Base-by-base conservation (phyloP, 108 stramenopile species). In the Seminavis robusta region DNA sequence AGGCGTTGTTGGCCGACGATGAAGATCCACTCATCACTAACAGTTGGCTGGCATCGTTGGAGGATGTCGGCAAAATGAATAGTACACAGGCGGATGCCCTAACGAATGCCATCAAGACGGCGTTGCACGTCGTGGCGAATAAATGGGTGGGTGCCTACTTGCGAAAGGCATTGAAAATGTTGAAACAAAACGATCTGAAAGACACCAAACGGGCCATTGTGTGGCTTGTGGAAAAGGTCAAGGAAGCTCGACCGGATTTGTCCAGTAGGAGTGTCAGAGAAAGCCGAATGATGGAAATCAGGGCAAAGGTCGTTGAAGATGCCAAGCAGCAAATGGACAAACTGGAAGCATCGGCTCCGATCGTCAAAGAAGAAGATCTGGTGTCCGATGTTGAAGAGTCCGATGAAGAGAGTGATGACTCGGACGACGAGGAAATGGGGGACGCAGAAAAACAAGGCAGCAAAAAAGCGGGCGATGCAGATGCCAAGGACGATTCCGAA, bases 211-310 rank as follows among this genome's bases (percentile, higher is more conserved):
- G 80, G 13, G 83, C 91, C 20, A 79, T 83, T 13, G 57, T 83
- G 25, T 92, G 87, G 87, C 65, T 92, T 31, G 61, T 84, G 11
- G 82, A 80, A 47, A 61, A 71, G 32, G 59, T 92, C 21, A 58
- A 69, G 36, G 86, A 92, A 52, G 91, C 86, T 25, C 52, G 83
- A n/a, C 86, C 91, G 16, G 91, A 92, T 42, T 43, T 87, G 17
- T 37, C 49, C 4, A 42, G 53, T 42, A 21, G 45, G 16, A 26
- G 47, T 15, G 28, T 48, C 5, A 16, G 29, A 0, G 41, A 70
- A 36, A 71, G 76, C 43, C n/a, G 20, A 19, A 49, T 82, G 38
- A 33, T 65, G 3, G 60, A 79, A 51, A 67, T 73, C 15, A 72
- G 84, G 55, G 78, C 72, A 30, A 69, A 74, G 23, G 81, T 86